These are phyloP conservation scores for Durusdinium trenchii DNA, from an alignment of 73 alveolate genomes.

Conservation along the genomic window DNA sequence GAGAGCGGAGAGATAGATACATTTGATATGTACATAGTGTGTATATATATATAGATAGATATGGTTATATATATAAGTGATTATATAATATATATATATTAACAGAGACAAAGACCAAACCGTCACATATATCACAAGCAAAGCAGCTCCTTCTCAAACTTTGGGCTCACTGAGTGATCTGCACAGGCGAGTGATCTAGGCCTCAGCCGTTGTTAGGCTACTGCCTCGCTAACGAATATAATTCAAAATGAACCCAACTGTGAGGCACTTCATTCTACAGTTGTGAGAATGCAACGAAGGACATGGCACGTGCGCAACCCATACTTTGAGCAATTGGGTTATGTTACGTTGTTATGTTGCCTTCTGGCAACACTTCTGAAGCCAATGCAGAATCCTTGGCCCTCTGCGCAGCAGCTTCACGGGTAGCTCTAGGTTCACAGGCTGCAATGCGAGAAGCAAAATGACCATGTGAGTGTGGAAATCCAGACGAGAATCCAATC, in stretches of 20 bases:
- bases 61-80: too few species aligned
- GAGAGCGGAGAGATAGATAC: neutral
- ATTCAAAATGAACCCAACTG: neutral
- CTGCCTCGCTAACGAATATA: neutral
- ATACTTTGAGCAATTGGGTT: too few species aligned
- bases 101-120: neutral
- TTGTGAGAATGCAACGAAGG: neutral
- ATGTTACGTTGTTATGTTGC: too few species aligned
- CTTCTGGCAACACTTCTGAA: too few species aligned
- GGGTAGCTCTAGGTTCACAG: conserved; percentile 75
- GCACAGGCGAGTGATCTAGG: conserved; percentile 83
- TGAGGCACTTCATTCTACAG: neutral
- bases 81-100: too few species aligned
- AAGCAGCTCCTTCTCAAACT: neutral
- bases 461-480: neutral
- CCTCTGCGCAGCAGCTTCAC: conserved; percentile 47
- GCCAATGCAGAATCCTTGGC: neutral
- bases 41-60: too few species aligned
- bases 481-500: neutral
- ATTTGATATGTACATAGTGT: too few species aligned
- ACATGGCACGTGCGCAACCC: too few species aligned
- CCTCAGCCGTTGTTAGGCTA: too few species aligned
- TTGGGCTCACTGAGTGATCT: conserved; percentile 81
- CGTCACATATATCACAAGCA: neutral
- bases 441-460: neutral